Base-by-base conservation (phyloP, 1,139 yeast genomes). In the Schwanniomyces etchellsii region DNA sequence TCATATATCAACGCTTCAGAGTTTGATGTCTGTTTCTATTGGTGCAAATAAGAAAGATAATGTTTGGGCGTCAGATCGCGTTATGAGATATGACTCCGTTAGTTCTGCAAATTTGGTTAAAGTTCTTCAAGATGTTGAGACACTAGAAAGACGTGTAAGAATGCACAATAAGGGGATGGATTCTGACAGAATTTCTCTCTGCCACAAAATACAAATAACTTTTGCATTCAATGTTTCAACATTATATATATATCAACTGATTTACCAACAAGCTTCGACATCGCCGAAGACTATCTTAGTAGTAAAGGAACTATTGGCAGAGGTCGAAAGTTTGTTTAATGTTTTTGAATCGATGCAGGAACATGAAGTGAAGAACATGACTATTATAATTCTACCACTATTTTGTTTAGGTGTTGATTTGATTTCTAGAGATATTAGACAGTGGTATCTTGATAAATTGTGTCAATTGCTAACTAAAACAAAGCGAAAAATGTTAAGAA, bases 371-470 rank as follows among this genome's bases (percentile, higher is more conserved):
- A 7, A 27, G 2, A 12, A 22, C 12, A 24, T 20, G 11, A 17
- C 29, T 7, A 14, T 27, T 10, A 7, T 27, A 10, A 27, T 37
- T 6, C 34, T 36, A 22, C 41, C 42, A 2, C 15, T 37, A 10
- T 37, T 37, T 20, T 34, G 32, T 9, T 22, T 37, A 12, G 40
- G 37, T 3, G 37, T 37, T 20, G 41, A 37, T 28, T 26, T 37
- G 2, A 38, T 37, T 4, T 28, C 32, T 3, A 24, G 15, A 4
- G 14, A 27, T 12, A 31, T 28, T 4, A 22, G 41, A 20, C 27
- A 29, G 4, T 37, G 41, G 41, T 33, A 33, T 4, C 14, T 36
- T 13, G 16, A 20, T 10, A 27, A 27, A 22, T 27, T 27, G 13
- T 9, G 13, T 3, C 25, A 27, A 6, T 12, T 27, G 13, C 26